Evolutionary conservation across 2,329 filamentous ascomycete genomes (phyloP).

Genomic region (Neurospora sp.): DNA sequence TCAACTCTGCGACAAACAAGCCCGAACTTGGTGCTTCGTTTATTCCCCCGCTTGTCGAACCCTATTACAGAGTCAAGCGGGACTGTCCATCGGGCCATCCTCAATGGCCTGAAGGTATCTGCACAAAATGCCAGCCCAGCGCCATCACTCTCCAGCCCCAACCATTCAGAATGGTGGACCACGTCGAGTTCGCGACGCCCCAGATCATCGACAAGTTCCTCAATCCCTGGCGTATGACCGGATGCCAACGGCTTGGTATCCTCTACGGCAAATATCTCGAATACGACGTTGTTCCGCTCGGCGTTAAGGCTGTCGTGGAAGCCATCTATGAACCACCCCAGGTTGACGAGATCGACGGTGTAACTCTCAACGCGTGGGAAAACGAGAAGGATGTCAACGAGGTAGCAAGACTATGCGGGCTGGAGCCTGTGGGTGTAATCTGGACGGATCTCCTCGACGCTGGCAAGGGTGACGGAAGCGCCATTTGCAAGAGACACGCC

Average conservation of each 20-base stretch:
- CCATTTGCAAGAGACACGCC: conserved; percentile 89
- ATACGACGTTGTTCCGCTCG: conserved; percentile 85
- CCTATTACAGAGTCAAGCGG: conserved; percentile 78
- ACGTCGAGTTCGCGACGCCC: conserved; percentile 88
- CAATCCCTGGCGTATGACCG: conserved; percentile 83
- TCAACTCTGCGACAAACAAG: conserved; percentile 94
- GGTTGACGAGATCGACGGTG: conserved; percentile 76
- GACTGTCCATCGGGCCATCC: conserved; percentile 91
- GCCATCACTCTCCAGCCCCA: conserved; percentile 94
- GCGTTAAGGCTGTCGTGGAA: conserved; percentile 90
- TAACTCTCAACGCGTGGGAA: conserved; percentile 76
- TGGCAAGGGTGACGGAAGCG: conserved; percentile 70
- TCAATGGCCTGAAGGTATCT: conserved; percentile 91
- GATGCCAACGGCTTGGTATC: conserved; percentile 76
- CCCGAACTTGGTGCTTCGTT: conserved; percentile 89
- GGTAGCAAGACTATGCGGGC: conserved; percentile 70
- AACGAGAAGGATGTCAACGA: conserved; percentile 75
- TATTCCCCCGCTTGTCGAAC: conserved; percentile 89
- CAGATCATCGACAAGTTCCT: conserved; percentile 82
- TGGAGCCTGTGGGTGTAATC: conserved; percentile 85
- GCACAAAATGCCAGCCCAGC: conserved; percentile 94
- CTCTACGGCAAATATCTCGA: conserved; percentile 86
- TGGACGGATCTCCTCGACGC: conserved; percentile 87
- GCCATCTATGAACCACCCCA: conserved; percentile 96
- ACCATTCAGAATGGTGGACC: conserved; percentile 91